Conservation (phyloP, 2,329 filamentous ascomycete genomes). For the Aquanectria penicillioides region DNA sequence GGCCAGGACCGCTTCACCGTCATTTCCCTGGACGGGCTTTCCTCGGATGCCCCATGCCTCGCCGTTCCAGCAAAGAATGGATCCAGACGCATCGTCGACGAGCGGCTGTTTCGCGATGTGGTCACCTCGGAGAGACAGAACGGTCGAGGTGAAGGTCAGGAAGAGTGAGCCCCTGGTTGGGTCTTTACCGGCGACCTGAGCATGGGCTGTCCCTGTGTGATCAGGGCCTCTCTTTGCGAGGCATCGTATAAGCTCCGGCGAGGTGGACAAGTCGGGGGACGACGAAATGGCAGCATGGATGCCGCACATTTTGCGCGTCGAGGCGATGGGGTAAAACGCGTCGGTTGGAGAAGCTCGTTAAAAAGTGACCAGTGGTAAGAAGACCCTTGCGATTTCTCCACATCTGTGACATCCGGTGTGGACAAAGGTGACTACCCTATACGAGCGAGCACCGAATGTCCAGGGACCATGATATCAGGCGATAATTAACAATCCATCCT, state of each 20-base stretch:
- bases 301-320: constrained; percentile 64
- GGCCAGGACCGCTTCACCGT: constrained; percentile 76
- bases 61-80: constrained; percentile 94
- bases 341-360: constrained; percentile 18
- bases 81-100: constrained; percentile 62
- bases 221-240: constrained; percentile 70
- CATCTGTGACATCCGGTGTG: background rate
- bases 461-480: no score
- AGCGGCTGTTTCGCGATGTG: constrained; percentile 79
- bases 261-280: constrained; percentile 41
- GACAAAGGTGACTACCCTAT: background rate
- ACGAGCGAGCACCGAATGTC: no score
- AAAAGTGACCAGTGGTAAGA: constrained; percentile 9
- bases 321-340: constrained; percentile 15
- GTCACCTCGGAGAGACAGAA: constrained; percentile 87
- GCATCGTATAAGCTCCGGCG: constrained; percentile 52
- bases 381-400: background rate
- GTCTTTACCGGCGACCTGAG: constrained; percentile 39
- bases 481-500: no score
- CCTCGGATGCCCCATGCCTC: constrained; percentile 85
- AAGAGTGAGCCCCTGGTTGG: constrained; percentile 44
- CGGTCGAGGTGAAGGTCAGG: constrained; percentile 80
- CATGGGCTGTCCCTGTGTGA: constrained; percentile 58
- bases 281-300: constrained; percentile 64
- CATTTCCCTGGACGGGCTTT: constrained; percentile 74